Base-by-base conservation (phyloP, 768 basidiomycete species). In the Termitomyces sp. region DNA sequence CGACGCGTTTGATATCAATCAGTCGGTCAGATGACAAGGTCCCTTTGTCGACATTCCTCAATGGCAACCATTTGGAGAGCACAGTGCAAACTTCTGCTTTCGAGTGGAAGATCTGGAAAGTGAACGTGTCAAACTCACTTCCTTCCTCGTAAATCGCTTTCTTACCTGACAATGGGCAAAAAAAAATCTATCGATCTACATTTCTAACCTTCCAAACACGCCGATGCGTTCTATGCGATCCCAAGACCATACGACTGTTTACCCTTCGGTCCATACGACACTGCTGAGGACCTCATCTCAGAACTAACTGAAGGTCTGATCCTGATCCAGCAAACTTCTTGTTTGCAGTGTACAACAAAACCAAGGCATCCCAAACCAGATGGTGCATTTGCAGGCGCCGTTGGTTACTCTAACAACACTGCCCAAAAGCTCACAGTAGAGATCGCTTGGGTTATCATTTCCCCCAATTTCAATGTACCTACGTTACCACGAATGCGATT, bases 401-500 rank as follows among this genome's bases (percentile, higher is more conserved):
- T 61, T 17, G 60, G 56, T 19, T 61, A 54, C 19, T 34, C 41
- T 17, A 61, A 58, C 38, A 38, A 42, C 1, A 37, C 54, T 8
- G 38, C 25, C 4, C 19, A 23, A 16, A 55, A 61, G 12, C 57
- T 61, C 34, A 25, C 40, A 8, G 50, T 44, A 12, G 54, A 61
- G 40, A 58, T 61, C n/a, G 60, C 53, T 5, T 58, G 44, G 34
- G 57, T 58, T 17, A 48, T 57, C 9, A 57, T 51, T 17, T 52
- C 56, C 4, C 47, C 84, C 1, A 65, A 1, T 89, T 85, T 66
- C 85, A 87, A 55, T 74, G 82, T 17, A 87, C 84, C 0, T 83
- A 88, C 61, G 78, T 89, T 32, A 77, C 82, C 1, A 77, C 82
- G 11, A 79, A 82, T 59, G 77, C 79, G 1, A 70, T 77, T 10